These are phyloP conservation scores for Striga asiatica DNA, from an alignment of 257 asterid species.

Conservation along the genomic window DNA sequence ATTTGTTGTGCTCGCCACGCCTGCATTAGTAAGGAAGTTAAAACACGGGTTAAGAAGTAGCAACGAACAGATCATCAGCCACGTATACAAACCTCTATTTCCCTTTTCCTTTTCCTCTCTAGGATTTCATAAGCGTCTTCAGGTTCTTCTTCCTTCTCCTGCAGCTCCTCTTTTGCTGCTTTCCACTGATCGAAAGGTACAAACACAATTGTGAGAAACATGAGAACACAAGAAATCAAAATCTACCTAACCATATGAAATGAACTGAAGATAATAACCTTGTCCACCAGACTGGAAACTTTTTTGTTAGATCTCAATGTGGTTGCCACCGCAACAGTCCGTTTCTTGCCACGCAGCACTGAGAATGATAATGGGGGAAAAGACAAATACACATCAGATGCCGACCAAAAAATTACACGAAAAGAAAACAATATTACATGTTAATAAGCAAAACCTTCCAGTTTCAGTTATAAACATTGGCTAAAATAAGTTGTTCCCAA, in stretches of 20 bases:
- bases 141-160: slow-evolving; percentile 78
- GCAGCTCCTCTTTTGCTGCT: slow-evolving; percentile 95
- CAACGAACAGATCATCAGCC: neutral
- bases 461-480: neutral
- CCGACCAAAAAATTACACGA: neutral
- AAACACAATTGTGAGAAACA: neutral
- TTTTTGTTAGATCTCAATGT: slow-evolving; percentile 83
- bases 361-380: slow-evolving; percentile 3
- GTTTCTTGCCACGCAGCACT: slow-evolving; percentile 70
- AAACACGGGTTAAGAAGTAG: neutral
- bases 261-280: slow-evolving; percentile 41
- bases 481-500: neutral
- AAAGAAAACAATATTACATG: neutral
- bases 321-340: slow-evolving; percentile 54
- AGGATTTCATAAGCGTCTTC: slow-evolving; percentile 57
- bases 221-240: neutral
- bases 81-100: slow-evolving; percentile 66
- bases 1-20: slow-evolving; percentile 87
- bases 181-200: slow-evolving; percentile 57
- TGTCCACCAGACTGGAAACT: slow-evolving; percentile 93
- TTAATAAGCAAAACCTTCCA: neutral
- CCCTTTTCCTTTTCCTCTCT: slow-evolving; percentile 74
- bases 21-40: slow-evolving; percentile 32
- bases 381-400: slow-evolving; percentile 6
- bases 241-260: neutral